Base-by-base conservation (phyloP, 257 asterid species). In the Jacaranda copaia region DNA sequence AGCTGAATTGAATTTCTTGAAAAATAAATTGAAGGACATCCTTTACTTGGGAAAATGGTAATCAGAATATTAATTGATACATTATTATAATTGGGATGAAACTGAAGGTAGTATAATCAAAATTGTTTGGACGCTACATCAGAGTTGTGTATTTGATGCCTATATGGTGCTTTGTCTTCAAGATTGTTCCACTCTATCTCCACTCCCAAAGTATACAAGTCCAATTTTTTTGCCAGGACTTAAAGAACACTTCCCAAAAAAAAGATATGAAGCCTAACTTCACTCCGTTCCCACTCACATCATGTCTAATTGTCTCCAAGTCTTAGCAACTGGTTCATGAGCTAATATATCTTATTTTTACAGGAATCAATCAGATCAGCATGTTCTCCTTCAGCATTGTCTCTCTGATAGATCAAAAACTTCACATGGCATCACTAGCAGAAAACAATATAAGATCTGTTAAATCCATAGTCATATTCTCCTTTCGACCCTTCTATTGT, bases 41-140 rank as follows among this genome's bases (percentile, higher is more conserved):
- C 16, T 5, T 32, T 25, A 14, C 16, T 45, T 55, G 18, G 12
- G 52, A 7, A 20, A 18, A 61, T 39, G 2, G 58, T 48, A 8
- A 5, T 15, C 46, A 42, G 35, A 25, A 36, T 40, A 25, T 51
- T 9, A 18, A 8, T 36, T 36, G 75, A 55, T 51, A 43, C 35
- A 20, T 16, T 48, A 48, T 12, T 58, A 43, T 25, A 10, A 74
- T 46, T 25, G 58, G 6, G 59, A 49, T n/a, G 52, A 38, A 69
- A 68, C 73, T 59, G 72, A 52, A 72, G 52, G 74, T 62, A 46
- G 56, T 8, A 73, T 18, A 63, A 15, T 14, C 52, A 64, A 51
- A 19, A 68, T 55, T 15, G 4, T 20, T n/a, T 57, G 60, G 73
- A 68, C 9, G 35, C 62, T 35, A 72, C 46, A 32, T 39, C 57